Evolutionary conservation across 805 yeast genomes (phyloP), one percentile per base, ranked within the genome.

Genomic region (Wickerhamomyces strasburgensis): DNA sequence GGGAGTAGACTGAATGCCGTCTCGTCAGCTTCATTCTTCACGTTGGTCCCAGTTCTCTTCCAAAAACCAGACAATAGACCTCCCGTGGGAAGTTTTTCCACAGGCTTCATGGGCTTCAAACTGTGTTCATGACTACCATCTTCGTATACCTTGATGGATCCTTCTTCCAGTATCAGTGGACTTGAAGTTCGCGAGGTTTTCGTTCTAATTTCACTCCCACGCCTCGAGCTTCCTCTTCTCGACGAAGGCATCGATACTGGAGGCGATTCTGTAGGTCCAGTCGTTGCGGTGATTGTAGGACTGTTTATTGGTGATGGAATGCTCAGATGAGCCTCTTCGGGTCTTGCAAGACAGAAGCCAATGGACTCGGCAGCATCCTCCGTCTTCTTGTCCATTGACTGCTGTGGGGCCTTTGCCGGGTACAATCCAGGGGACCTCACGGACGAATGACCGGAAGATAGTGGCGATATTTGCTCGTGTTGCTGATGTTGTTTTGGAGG

Each of bases 1-100:
- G 58, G 58, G 5, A 54, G 42, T 34, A 54, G 38, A 23, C 56
- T 49, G 33, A 54, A 54, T 0, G 58, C 58, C 30, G 29, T 42
- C 18, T 47, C 49, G 21, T 37, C 35, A 11, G 51, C 51, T 23
- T 39, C 50, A 14, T 46, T 46, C 15, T 36, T 42, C 14, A 35
- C 25, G 15, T 21, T 38, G 6, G 38, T 23, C 28, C 38, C 42
- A 11, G 46, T 37, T 6, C 44, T 30, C 28, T 41, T 52, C 11
- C 46, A 34, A 21, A 54, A 43, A 4, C 58, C 58, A 8, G 54
- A 43, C 9, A 54, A 31, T 5, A 54, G 46, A 3, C 51, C 54
- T 8, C 42, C 30, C 16, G 34, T 31, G 5, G 57, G 51, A 3
- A 46, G 24, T 35, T 51, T 54, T 31, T 51, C 58, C 16, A 53